Percentiles rank a stretch among this genome's conserved stretches.
phyloP scores from a whole-genome alignment of 2,329 filamentous ascomycete species.

The Zelopaecilomyces penicillatus region DNA sequence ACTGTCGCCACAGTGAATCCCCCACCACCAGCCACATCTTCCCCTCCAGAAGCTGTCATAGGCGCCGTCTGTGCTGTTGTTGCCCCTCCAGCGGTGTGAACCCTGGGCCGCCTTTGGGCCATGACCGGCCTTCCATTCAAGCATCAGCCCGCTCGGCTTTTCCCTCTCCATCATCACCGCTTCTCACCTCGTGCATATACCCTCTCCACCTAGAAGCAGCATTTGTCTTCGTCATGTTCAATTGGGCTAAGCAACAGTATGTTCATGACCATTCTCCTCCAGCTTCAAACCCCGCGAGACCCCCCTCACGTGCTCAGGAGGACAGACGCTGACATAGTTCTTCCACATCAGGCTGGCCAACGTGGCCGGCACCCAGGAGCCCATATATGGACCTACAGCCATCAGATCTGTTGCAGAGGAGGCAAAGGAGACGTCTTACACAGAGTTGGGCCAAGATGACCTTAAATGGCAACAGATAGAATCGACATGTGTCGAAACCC shows the following conservation, averaged over 20 bases:
- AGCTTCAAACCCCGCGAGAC: conserved; percentile 7
- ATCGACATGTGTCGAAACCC: conserved; percentile 85
- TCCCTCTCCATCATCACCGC: background rate
- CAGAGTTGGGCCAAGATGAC: conserved; percentile 68
- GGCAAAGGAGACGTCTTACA: conserved; percentile 68
- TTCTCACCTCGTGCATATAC: background rate
- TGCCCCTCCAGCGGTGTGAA: conserved; percentile 9
- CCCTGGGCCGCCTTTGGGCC: conserved; percentile 1
- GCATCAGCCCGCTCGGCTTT: too few relatives aligned
- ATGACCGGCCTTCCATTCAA: too few relatives aligned
- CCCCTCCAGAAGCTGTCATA: conserved; percentile 6
- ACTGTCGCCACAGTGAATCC: background rate
- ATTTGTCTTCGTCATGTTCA: conserved; percentile 58
- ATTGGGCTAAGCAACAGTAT: conserved; percentile 90
- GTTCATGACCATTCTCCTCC: conserved; percentile 22
- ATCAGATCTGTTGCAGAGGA: conserved; percentile 81
- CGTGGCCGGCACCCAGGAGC: conserved; percentile 92
- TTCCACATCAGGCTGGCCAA: conserved; percentile 49
- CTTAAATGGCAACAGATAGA: conserved; percentile 76
- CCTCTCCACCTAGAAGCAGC: background rate
- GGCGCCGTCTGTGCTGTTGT: background rate
- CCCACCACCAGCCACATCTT: conserved; percentile 5
- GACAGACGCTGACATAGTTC: background rate
- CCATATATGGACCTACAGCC: conserved; percentile 84
- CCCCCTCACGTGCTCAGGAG: background rate